Conservation (phyloP, 768 basidiomycete genomes). For the Pulveroboletus sp. region DNA sequence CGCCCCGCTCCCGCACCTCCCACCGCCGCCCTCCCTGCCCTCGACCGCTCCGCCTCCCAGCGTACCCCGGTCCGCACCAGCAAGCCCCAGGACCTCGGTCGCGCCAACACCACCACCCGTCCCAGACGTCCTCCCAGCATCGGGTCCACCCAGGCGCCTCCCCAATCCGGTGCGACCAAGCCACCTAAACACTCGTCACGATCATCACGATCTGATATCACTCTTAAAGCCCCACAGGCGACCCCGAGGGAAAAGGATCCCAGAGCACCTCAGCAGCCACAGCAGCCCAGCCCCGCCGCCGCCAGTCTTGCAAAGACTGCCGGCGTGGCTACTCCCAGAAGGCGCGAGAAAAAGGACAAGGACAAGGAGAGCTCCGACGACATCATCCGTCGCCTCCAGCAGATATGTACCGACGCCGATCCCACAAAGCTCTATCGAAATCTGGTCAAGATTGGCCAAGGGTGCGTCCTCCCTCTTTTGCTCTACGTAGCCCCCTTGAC, state of each 20-base stretch:
- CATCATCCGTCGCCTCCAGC: constrained; percentile 84
- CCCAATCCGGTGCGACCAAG: constrained; percentile 32
- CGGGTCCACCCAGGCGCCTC: constrained; percentile 26
- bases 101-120: constrained; percentile 69
- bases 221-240: constrained; percentile 39
- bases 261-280: constrained; percentile 34
- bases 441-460: constrained; percentile 96
- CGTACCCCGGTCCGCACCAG: constrained; percentile 57
- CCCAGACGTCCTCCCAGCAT: constrained; percentile 52
- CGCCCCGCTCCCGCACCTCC: constrained; percentile 78
- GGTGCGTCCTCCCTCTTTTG: constrained; percentile 48
- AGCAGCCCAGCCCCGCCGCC: constrained; percentile 58
- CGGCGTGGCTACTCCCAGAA: constrained; percentile 76
- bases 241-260: constrained; percentile 40
- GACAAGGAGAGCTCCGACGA: constrained; percentile 82
- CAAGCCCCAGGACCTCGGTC: constrained; percentile 46
- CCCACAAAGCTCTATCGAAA: constrained; percentile 91
- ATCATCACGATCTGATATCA: constrained; percentile 56
- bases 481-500: not conserved
- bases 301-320: constrained; percentile 61
- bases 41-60: constrained; percentile 87
- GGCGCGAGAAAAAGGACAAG: constrained; percentile 81
- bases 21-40: constrained; percentile 54
- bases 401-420: constrained; percentile 97
- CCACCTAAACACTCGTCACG: constrained; percentile 49